Evolutionary conservation across 2,329 filamentous ascomycete genomes (phyloP), one percentile per base, ranked within the genome.

Genomic region (Sarocladiaceae sp.): DNA sequence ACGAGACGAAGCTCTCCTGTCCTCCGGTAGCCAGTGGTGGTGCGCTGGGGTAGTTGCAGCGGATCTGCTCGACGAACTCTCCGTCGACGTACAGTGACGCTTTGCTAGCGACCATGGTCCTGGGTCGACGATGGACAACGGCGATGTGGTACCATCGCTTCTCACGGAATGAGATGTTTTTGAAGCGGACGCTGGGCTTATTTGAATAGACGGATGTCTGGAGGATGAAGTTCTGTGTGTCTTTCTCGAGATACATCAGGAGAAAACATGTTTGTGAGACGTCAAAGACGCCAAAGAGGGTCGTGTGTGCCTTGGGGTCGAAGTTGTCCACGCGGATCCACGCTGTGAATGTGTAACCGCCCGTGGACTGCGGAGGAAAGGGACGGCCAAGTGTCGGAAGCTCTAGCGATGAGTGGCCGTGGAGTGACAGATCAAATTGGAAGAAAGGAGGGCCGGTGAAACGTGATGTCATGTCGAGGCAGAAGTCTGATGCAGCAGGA

Each of bases 221-320:
- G 5, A 99, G 75, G 59, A 99, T 99, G 59, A 99, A 88, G 69
- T 96, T 94, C 55, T 82, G 88, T 2, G 90, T 96, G 66, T 97
- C 92, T 64, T 87, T 91, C 66, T 99, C 95, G 35, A 99, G 77
- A 64, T 99, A 99, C 55, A 91, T 86, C 59, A 99, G 82, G 31
- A 99, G 73, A 63, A 99, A 99, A 68, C 94, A 99, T 4, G 89
- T 90, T 67, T 97, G 93, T 4, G 84, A 90, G 3, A 86, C 78
- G 69, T 99, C 94, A 67, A 95, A 97, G 8, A 94, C 90, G 23
- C 94, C 94, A 66, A 99, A 99, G 13, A 99, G 80, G 0, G 94
- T 99, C 0, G 94, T 99, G 66, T 99, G 94, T 15, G 88, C 85
- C 42, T 82, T 81, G 4, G 82, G 73, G 66, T 99, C 95, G 66